Percentiles rank a stretch among this genome's conserved stretches.
phyloP scores from a whole-genome alignment of 1,139 yeast genomes.

The Hanseniaspora gamundiae region DNA sequence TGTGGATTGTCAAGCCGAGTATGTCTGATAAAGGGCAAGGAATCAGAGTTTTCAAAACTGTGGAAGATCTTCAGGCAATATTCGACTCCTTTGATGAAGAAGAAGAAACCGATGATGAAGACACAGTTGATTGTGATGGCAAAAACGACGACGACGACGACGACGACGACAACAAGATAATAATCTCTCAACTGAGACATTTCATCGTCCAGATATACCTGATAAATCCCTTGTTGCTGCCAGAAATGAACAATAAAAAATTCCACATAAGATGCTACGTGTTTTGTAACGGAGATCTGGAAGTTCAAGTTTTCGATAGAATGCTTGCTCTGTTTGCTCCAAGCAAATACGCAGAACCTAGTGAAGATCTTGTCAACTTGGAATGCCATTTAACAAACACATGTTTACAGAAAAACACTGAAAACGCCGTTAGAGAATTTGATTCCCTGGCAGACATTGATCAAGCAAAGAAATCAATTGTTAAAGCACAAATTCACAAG shows the following conservation, averaged over 20 bases:
- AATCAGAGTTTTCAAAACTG: constrained; percentile 63
- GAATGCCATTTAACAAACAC: constrained; percentile 73
- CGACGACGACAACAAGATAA: constrained; percentile 34
- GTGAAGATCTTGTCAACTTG: constrained; percentile 22
- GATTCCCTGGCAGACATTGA: constrained; percentile 42
- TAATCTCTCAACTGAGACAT: constrained; percentile 79
- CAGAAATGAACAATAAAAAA: constrained; percentile 52
- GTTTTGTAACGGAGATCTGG: constrained; percentile 59
- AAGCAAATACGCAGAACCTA: constrained; percentile 34
- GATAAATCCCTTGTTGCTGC: constrained; percentile 50
- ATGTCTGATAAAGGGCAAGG: constrained; percentile 98
- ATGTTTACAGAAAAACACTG: constrained; percentile 59
- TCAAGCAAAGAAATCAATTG: constrained; percentile 27
- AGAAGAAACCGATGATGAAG: constrained; percentile 39
- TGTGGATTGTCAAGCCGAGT: constrained; percentile 89
- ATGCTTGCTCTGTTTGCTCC: constrained; percentile 76
- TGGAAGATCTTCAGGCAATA: constrained; percentile 68
- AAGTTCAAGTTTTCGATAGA: constrained; percentile 66
- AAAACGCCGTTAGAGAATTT: constrained; percentile 52
- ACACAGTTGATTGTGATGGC: constrained; percentile 33
- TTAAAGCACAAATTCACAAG: constrained; percentile 44
- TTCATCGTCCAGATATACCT: constrained; percentile 80
- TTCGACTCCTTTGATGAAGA: constrained; percentile 79
- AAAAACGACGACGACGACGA: constrained; percentile 15
- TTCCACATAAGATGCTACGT: constrained; percentile 85